These are phyloP conservation scores for Dispira parvispora DNA, from an alignment of 192 early-diverging fungal genomes.

Conservation along the genomic window DNA sequence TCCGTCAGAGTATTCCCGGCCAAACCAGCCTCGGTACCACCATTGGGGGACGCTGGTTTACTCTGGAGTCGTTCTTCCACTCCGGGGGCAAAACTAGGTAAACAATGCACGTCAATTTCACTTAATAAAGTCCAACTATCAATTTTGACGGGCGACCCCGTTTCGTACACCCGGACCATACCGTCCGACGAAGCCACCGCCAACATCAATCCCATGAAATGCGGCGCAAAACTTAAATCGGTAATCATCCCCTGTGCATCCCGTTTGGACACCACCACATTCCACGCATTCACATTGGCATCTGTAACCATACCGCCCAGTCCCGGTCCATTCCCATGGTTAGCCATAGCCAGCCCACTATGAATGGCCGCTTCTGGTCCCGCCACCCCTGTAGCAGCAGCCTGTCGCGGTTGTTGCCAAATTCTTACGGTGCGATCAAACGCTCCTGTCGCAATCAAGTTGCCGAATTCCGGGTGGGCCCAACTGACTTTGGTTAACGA, in stretches of 20 bases:
- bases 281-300: not conserved
- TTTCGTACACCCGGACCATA: conserved; percentile 35
- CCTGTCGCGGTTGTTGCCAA: conserved; percentile 55
- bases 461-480: conserved; percentile 96
- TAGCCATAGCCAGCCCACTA: not conserved
- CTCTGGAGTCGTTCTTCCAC: not conserved
- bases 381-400: not conserved
- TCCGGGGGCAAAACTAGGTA: not conserved
- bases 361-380: not conserved
- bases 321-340: not conserved
- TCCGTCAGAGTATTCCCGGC: not conserved
- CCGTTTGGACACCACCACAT: not conserved
- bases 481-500: conserved; percentile 72
- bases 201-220: conserved; percentile 6
- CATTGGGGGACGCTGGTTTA: not conserved
- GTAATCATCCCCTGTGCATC: conserved; percentile 10
- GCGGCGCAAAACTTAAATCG: conserved; percentile 11
- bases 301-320: not conserved
- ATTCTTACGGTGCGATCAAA: conserved; percentile 82
- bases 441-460: conserved; percentile 77
- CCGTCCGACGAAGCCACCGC: conserved; percentile 26
- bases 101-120: conserved; percentile 10
- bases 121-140: conserved; percentile 25
- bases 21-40: not conserved
- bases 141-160: conserved; percentile 28